phyloP scores from a whole-genome alignment of 768 basidiomycete species.

The Coprinopsis marcescibilis region DNA sequence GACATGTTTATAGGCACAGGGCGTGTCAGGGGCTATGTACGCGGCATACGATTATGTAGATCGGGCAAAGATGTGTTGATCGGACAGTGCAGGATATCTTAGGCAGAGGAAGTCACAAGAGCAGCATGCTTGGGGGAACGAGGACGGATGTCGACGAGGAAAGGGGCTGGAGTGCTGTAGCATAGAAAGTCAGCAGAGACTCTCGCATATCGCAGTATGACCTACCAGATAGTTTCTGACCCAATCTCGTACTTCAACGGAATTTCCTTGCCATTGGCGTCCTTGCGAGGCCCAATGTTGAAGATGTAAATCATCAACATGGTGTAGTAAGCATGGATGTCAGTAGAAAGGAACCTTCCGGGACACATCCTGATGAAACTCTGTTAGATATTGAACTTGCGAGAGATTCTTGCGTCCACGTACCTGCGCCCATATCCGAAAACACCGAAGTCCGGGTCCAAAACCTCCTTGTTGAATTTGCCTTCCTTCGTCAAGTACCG shows the following conservation, averaged over 20 bases:
- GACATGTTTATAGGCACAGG: too few species aligned
- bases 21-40: too few species aligned
- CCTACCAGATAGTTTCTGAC: slow-evolving; percentile 7
- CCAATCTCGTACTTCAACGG: slow-evolving; percentile 4
- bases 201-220: neutral
- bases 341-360: slow-evolving; percentile 38
- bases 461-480: slow-evolving; percentile 10
- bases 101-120: neutral
- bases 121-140: neutral
- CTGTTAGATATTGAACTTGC: neutral
- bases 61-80: too few species aligned
- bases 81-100: too few species aligned
- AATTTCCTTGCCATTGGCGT: slow-evolving; percentile 5
- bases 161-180: slow-evolving; percentile 3
- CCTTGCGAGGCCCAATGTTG: slow-evolving; percentile 8
- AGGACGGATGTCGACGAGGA: neutral
- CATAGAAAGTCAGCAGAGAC: neutral
- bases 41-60: neutral
- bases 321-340: slow-evolving; percentile 26
- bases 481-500: slow-evolving; percentile 18
- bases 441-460: slow-evolving; percentile 7
- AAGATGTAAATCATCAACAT: slow-evolving; percentile 17
- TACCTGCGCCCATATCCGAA: slow-evolving; percentile 18
- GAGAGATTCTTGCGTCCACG: neutral
- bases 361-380: slow-evolving; percentile 36